Percentiles rank a stretch among this genome's conserved stretches.
Evolutionary conservation across 345 rosid species (phyloP).

Genomic region (Trapa incisa): DNA sequence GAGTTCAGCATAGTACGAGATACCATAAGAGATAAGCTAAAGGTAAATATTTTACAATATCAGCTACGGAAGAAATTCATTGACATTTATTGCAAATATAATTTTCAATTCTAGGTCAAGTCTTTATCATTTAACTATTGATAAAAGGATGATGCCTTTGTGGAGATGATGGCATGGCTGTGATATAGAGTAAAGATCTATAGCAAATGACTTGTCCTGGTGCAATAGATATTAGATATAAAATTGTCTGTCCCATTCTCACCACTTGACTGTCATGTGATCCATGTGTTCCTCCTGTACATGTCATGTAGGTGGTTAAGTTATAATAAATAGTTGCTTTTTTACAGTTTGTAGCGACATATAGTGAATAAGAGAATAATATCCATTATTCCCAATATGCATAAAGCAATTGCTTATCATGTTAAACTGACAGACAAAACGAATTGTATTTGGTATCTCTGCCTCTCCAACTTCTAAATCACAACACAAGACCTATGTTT

Average conservation of each 20-base stretch:
- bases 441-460: no score
- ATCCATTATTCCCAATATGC: no score
- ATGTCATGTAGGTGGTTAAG: no score
- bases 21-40: conserved; percentile 56
- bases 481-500: background rate
- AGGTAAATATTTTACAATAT: conserved; percentile 30
- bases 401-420: no score
- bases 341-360: no score
- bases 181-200: background rate
- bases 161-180: background rate
- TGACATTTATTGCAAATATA: background rate
- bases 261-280: background rate
- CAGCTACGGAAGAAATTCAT: background rate
- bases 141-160: background rate
- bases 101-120: background rate
- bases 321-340: background rate
- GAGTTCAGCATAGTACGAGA: conserved; percentile 83
- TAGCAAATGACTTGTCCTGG: background rate
- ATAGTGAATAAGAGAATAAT: no score
- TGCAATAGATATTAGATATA: background rate
- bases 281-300: background rate
- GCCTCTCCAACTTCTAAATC: no score
- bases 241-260: background rate
- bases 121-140: background rate
- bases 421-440: no score